Conservation (phyloP, 305 asterid species). For the Rubia tinctorum region DNA sequence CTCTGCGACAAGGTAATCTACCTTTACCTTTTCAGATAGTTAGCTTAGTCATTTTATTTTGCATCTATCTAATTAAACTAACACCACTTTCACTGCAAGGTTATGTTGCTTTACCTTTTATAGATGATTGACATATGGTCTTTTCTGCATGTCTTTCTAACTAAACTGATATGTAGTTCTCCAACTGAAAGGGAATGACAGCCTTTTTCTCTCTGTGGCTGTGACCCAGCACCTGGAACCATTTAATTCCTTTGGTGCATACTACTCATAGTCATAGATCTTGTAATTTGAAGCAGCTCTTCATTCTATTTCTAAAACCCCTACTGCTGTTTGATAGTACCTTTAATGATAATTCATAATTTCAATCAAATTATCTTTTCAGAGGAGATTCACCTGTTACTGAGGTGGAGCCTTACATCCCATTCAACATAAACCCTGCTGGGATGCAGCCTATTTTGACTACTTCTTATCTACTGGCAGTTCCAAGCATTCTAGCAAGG, state of each 20-base stretch:
- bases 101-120: constrained; percentile 19
- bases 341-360: constrained; percentile 18
- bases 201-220: background rate
- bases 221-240: background rate
- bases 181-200: background rate
- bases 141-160: background rate
- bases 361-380: constrained; percentile 29
- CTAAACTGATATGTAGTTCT: background rate
- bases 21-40: constrained; percentile 11
- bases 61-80: constrained; percentile 1
- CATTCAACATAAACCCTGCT: constrained; percentile 98
- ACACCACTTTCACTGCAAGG: constrained; percentile 71
- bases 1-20: constrained; percentile 72
- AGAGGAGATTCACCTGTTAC: constrained; percentile 84
- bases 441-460: constrained; percentile 99
- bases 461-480: constrained; percentile 94
- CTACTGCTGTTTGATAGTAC: constrained; percentile 7
- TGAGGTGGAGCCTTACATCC: constrained; percentile 97
- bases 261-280: background rate
- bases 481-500: constrained; percentile 92
- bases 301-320: too few relatives aligned
- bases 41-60: background rate
- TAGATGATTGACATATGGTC: background rate
- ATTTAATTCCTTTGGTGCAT: too few relatives aligned
- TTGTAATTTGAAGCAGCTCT: background rate